Conservation (phyloP, 345 rosid genomes). For the Acer yangbiense region DNA sequence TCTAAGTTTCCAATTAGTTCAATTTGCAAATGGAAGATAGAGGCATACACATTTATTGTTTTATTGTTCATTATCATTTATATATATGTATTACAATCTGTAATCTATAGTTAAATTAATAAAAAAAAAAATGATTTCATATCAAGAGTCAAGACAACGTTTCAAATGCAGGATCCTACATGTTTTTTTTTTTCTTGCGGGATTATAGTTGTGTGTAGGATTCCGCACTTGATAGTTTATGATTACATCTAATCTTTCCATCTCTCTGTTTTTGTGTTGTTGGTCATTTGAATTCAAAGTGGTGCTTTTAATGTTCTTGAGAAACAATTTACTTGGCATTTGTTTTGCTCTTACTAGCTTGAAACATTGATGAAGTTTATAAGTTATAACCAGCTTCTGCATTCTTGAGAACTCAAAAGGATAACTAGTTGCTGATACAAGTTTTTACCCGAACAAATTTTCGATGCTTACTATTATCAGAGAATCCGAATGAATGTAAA, state of each 20-base stretch:
- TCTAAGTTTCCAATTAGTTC: constrained; percentile 18
- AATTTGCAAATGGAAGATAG: constrained; percentile 5
- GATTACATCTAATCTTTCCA: not conserved
- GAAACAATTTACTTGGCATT: too few relatives aligned
- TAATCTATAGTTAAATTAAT: constrained; percentile 11
- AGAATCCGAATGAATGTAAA: not conserved
- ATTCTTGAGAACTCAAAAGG: not conserved
- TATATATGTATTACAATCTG: constrained; percentile 17
- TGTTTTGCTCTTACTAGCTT: not conserved
- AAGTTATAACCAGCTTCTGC: not conserved
- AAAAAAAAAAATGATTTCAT: constrained; percentile 7
- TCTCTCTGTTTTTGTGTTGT: not conserved
- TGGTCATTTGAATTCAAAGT: not conserved
- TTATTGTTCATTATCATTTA: constrained; percentile 5
- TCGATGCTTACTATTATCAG: not conserved
- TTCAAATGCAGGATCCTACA: too few relatives aligned
- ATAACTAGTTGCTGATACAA: too few relatives aligned
- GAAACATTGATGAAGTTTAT: not conserved
- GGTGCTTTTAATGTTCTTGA: not conserved
- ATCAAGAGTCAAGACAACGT: too few relatives aligned
- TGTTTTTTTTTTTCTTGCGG: too few relatives aligned
- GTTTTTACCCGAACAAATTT: too few relatives aligned
- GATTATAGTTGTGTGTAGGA: too few relatives aligned
- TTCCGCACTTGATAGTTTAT: too few relatives aligned
- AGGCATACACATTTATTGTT: constrained; percentile 11